These are phyloP conservation scores for Vigna unguiculata DNA, from an alignment of 306 rosid species.

Conservation along the genomic window DNA sequence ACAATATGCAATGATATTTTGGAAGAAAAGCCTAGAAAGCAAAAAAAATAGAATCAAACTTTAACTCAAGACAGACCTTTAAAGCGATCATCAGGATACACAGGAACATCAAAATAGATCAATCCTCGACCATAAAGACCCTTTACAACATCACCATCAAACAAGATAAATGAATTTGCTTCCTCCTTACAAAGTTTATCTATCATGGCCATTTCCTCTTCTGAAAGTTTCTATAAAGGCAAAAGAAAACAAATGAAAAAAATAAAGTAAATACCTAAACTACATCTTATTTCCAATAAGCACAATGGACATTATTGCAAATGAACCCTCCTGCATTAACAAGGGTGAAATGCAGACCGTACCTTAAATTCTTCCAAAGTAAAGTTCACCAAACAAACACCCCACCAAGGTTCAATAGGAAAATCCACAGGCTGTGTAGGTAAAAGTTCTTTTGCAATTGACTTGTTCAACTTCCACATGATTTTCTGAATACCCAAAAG, in stretches of 20 bases:
- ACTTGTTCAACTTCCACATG: conserved; percentile 99
- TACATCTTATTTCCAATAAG: conserved; percentile 24
- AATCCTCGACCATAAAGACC: conserved; percentile 85
- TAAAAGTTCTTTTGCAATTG: conserved; percentile 94
- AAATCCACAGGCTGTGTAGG: conserved; percentile 95
- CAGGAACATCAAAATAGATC: conserved; percentile 95
- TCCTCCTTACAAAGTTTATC: conserved; percentile 99
- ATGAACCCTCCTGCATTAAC: background rate
- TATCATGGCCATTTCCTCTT: conserved; percentile 93
- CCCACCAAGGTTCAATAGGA: conserved; percentile 99
- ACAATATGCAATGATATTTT: background rate
- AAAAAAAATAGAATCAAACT: conserved; percentile 23
- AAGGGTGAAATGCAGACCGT: conserved; percentile 45
- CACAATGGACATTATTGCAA: conserved; percentile 18
- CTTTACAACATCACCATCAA: conserved; percentile 79
- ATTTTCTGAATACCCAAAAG: conserved; percentile 88
- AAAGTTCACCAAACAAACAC: conserved; percentile 95
- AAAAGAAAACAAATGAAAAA: conserved; percentile 38
- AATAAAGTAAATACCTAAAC: conserved; percentile 35
- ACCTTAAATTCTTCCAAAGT: conserved; percentile 99
- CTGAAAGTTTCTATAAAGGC: conserved; percentile 80
- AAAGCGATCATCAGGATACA: conserved; percentile 90
- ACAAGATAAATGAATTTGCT: conserved; percentile 80
- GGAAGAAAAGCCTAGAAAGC: conserved; percentile 17
- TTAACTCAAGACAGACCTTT: conserved; percentile 62